phyloP scores from a whole-genome alignment of 2,329 filamentous ascomycete species.

The Leptographium wingfieldii region DNA sequence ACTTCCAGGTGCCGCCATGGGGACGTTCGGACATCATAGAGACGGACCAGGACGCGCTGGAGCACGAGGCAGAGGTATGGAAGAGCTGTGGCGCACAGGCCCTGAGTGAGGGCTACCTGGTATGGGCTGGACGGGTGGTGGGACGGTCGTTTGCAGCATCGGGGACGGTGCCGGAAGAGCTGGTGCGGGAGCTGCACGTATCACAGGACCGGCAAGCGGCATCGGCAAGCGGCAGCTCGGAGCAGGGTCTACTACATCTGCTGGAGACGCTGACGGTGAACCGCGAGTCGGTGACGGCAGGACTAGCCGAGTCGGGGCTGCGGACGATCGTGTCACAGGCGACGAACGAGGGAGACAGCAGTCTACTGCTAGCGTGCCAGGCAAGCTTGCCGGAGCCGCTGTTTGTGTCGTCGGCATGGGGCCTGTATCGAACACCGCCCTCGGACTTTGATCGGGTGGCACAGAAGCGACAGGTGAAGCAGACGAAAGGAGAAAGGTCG shows the following conservation, averaged over 20 bases:
- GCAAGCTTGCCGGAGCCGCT: conserved; percentile 39
- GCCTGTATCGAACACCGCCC: conserved; percentile 38
- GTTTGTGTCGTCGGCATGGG: conserved; percentile 43
- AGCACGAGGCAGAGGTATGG: conserved; percentile 57
- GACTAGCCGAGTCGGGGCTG: conserved; percentile 48
- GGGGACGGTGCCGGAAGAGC: conserved; percentile 50
- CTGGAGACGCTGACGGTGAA: conserved; percentile 50
- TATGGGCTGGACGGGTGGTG: conserved; percentile 77
- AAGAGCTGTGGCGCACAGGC: conserved; percentile 56
- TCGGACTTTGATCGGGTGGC: conserved; percentile 30
- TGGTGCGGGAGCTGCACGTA: conserved; percentile 48
- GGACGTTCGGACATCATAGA: conserved; percentile 55
- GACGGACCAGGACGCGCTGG: conserved; percentile 49
- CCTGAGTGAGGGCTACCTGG: conserved; percentile 55
- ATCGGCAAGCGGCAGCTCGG: conserved; percentile 41
- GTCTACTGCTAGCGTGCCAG: conserved; percentile 36
- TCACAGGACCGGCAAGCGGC: conserved; percentile 32
- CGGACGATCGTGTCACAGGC: conserved; percentile 44
- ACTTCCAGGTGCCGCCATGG: conserved; percentile 52
- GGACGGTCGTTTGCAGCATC: conserved; percentile 73
- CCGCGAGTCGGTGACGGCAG: conserved; percentile 40
- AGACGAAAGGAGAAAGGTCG: conserved; percentile 7
- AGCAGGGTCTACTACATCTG: conserved; percentile 47
- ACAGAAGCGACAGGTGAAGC: neutral
- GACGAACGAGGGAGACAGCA: conserved; percentile 30